Conservation (phyloP, 257 asterid genomes). For the Dorcoceras hygrometricum region DNA sequence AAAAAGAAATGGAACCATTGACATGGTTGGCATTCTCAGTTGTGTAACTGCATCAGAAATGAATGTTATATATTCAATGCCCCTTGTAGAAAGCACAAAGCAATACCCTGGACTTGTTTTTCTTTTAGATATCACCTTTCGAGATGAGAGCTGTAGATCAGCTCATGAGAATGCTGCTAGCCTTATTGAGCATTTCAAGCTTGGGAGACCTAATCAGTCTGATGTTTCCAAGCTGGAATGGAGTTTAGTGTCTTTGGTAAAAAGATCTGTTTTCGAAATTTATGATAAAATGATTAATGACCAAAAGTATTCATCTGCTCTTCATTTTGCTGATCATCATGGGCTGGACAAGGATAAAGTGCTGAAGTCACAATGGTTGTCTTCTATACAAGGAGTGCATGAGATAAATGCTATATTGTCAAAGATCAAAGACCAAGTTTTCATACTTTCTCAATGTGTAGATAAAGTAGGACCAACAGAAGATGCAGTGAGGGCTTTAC, state of each 20-base stretch:
- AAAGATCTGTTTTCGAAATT: conserved; percentile 69
- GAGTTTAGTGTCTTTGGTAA: conserved; percentile 65
- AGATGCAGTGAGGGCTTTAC: conserved; percentile 68
- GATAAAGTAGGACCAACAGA: conserved; percentile 77
- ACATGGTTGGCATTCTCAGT: conserved; percentile 56
- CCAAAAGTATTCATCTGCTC: conserved; percentile 71
- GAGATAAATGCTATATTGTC: conserved; percentile 66
- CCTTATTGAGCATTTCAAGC: conserved; percentile 36
- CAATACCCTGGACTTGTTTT: conserved; percentile 59
- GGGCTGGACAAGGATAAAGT: conserved; percentile 85
- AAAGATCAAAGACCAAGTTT: conserved; percentile 62
- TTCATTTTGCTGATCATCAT: conserved; percentile 72
- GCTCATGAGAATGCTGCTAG: conserved; percentile 37
- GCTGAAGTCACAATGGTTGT: conserved; percentile 83
- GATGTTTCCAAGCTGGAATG: conserved; percentile 58
- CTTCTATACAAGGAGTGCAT: conserved; percentile 69
- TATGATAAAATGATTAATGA: conserved; percentile 60
- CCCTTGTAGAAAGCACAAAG: conserved; percentile 72
- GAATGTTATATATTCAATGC: conserved; percentile 56
- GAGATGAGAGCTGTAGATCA: conserved; percentile 35
- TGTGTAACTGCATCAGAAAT: conserved; percentile 41
- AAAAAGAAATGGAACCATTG: conserved; percentile 54
- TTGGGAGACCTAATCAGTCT: conserved; percentile 32
- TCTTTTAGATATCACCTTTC: conserved; percentile 57
- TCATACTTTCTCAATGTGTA: conserved; percentile 71